These are phyloP conservation scores for Solanum chaucha DNA, from an alignment of 257 asterid genomes.

Conservation along the genomic window DNA sequence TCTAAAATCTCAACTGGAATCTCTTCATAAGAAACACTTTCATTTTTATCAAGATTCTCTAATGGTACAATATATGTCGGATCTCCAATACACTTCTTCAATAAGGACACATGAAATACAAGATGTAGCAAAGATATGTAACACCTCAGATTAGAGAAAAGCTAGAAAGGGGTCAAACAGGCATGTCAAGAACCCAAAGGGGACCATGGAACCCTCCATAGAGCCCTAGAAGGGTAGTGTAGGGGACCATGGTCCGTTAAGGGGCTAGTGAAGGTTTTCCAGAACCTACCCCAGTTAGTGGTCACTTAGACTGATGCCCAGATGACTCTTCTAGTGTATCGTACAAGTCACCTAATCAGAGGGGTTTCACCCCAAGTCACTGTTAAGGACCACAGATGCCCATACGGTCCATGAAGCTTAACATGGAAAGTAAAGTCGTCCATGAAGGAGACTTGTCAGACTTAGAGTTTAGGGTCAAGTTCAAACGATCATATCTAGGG, in stretches of 20 bases:
- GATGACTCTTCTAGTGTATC: background rate
- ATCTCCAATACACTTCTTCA: background rate
- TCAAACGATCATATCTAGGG: too few species aligned
- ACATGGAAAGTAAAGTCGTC: background rate
- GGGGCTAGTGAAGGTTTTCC: too few species aligned
- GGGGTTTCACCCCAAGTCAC: background rate
- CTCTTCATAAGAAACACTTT: background rate
- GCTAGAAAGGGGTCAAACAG: background rate
- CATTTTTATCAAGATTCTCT: background rate
- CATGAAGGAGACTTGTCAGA: background rate
- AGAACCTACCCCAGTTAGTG: too few species aligned
- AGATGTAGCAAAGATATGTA: background rate
- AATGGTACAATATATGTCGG: too few species aligned
- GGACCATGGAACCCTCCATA: background rate
- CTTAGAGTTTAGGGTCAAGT: background rate
- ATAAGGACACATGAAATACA: background rate
- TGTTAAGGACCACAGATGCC: background rate
- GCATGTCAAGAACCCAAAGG: background rate
- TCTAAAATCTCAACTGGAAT: background rate
- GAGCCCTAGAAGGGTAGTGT: background rate
- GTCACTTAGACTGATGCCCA: background rate
- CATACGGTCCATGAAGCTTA: background rate
- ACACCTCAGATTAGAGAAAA: background rate
- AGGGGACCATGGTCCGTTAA: background rate
- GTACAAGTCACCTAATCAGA: background rate